Evolutionary conservation across 1,284 basidiomycete genomes (phyloP).

Genomic region (Phlebopus sp.): DNA sequence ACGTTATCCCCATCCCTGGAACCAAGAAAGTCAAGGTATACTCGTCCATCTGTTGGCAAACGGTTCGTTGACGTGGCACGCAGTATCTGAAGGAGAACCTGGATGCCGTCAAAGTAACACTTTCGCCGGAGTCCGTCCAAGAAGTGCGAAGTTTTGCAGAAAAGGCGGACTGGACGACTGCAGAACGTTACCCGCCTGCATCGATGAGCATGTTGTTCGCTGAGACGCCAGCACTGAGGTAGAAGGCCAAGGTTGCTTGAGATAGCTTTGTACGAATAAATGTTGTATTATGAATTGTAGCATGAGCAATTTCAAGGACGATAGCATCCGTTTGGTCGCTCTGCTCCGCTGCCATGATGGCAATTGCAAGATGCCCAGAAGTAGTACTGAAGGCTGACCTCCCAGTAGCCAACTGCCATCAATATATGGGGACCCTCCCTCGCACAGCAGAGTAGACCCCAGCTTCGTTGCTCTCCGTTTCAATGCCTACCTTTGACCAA

Average conservation of each 20-base stretch:
- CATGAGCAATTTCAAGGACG: background rate
- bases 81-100: constrained; percentile 44
- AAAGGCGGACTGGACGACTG: constrained; percentile 20
- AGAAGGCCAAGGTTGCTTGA: background rate
- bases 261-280: background rate
- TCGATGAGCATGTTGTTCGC: constrained; percentile 5
- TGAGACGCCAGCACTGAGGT: constrained; percentile 16
- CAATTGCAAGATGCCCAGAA: background rate
- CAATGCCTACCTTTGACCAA: constrained; percentile 9
- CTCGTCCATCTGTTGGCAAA: background rate
- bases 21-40: constrained; percentile 30
- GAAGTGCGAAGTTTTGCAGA: constrained; percentile 33
- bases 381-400: background rate
- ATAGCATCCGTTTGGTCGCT: background rate
- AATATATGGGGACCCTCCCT: constrained; percentile 33
- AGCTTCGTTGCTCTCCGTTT: constrained; percentile 4
- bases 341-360: background rate
- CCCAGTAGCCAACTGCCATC: too few relatives aligned
- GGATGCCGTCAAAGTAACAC: constrained; percentile 28
- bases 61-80: background rate
- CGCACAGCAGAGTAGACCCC: constrained; percentile 18
- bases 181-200: constrained; percentile 18
- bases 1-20: constrained; percentile 35
- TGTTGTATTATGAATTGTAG: background rate
- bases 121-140: constrained; percentile 32